Evolutionary conservation across 108 stramenopile genomes (phyloP).

Genomic region (Cylindrotheca fusiformis): DNA sequence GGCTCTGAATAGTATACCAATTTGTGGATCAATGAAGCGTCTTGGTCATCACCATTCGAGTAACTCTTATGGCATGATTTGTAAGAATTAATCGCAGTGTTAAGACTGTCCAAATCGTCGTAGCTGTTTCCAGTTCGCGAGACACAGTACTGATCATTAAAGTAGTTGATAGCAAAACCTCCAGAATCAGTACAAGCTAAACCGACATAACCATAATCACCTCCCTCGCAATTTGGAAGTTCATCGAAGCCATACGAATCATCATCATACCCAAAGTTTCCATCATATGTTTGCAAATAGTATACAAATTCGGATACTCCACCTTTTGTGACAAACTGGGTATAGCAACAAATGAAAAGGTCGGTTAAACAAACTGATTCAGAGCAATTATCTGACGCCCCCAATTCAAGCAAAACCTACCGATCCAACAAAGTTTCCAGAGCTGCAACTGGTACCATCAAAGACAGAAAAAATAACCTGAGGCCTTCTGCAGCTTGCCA

Average conservation of each 20-base stretch:
- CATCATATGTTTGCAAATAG: constrained; percentile 52
- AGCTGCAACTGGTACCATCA: constrained; percentile 46
- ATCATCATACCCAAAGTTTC: constrained; percentile 41
- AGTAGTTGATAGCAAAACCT: constrained; percentile 61
- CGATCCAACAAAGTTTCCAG: constrained; percentile 61
- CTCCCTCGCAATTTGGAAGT: constrained; percentile 62
- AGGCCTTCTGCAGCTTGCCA: constrained; percentile 81
- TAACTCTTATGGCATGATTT: constrained; percentile 23
- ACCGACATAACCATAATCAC: constrained; percentile 60
- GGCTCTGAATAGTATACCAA: constrained; percentile 53
- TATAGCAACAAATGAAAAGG: constrained; percentile 5
- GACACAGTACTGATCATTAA: constrained; percentile 73
- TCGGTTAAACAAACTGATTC: background rate
- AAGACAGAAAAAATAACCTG: constrained; percentile 84
- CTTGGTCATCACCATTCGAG: constrained; percentile 25
- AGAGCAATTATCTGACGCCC: too few species aligned
- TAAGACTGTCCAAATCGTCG: constrained; percentile 49
- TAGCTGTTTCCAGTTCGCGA: constrained; percentile 53
- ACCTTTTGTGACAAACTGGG: constrained; percentile 66
- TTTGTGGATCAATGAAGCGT: constrained; percentile 44
- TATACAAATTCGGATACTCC: constrained; percentile 73
- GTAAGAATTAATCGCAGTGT: constrained; percentile 57
- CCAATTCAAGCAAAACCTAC: constrained; percentile 63
- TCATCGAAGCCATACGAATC: constrained; percentile 34
- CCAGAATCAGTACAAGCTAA: constrained; percentile 64